phyloP scores from a whole-genome alignment of 2,329 filamentous ascomycete species.

The Cladosporium sp. region DNA sequence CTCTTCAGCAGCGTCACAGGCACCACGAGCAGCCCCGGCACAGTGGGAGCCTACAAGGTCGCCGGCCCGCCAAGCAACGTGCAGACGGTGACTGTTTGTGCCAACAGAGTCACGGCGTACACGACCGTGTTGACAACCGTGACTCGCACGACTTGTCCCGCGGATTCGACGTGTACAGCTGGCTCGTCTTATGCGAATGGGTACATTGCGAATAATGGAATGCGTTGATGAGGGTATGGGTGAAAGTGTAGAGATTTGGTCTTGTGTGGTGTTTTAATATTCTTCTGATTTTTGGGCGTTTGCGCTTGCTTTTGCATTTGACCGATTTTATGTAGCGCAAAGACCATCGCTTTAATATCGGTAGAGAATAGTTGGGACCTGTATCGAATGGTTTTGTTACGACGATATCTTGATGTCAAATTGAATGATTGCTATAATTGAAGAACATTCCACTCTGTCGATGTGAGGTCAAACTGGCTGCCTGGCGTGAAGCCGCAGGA shows the following conservation, averaged over 20 bases:
- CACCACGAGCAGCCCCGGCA: neutral
- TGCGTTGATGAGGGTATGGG: neutral
- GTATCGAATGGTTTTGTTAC: too few species aligned
- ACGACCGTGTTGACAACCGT: slow-evolving; percentile 18
- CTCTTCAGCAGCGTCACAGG: slow-evolving; percentile 13
- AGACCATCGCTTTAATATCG: too few species aligned
- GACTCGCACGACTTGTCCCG: slow-evolving; percentile 17
- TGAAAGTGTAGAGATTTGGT: neutral
- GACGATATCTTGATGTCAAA: too few species aligned
- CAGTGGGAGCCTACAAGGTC: slow-evolving; percentile 12
- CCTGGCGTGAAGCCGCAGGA: neutral
- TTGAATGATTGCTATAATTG: too few species aligned
- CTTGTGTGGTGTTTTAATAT: too few species aligned
- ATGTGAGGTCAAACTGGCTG: neutral
- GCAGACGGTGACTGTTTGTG: slow-evolving; percentile 17
- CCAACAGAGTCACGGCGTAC: slow-evolving; percentile 2
- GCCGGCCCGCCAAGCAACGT: slow-evolving; percentile 3
- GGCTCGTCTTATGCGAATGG: neutral
- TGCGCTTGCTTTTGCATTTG: too few species aligned
- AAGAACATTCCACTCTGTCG: too few species aligned
- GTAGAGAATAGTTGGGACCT: too few species aligned
- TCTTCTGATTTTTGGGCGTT: too few species aligned
- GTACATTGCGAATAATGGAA: neutral
- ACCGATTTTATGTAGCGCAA: too few species aligned
- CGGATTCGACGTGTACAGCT: slow-evolving; percentile 11